Conservation (phyloP, 108 stramenopile species). For the Pseudonitzschia delicatissima region DNA sequence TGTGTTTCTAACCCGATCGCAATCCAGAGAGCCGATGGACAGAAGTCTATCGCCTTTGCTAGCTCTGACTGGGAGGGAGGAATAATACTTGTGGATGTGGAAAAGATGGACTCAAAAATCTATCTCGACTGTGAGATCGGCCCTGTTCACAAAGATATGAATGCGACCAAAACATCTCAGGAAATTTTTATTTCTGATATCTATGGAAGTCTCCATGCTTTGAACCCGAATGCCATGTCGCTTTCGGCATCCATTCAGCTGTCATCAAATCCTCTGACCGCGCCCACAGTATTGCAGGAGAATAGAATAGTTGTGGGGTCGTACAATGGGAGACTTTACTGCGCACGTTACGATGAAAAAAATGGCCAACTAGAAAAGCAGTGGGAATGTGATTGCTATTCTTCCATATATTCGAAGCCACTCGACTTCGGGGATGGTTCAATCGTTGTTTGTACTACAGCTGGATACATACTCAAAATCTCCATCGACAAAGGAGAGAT, state of each 20-base stretch:
- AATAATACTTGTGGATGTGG: slow-evolving; percentile 8
- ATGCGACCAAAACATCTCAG: not conserved
- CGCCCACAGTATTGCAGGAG: slow-evolving; percentile 5
- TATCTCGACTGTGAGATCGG: slow-evolving; percentile 20
- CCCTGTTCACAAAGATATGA: slow-evolving; percentile 27
- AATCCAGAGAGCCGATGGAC: not conserved
- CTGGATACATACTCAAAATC: slow-evolving; percentile 23
- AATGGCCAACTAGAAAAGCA: slow-evolving; percentile 3
- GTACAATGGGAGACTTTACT: slow-evolving; percentile 27
- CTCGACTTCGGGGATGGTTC: not conserved
- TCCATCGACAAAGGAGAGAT: slow-evolving; percentile 3
- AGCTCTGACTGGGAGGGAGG: slow-evolving; percentile 39
- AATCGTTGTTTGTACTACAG: slow-evolving; percentile 19
- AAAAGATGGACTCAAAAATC: not conserved
- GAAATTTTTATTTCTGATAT: slow-evolving; percentile 17
- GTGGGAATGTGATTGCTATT: slow-evolving; percentile 16
- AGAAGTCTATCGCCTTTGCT: slow-evolving; percentile 8
- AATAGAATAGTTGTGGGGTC: slow-evolving; percentile 24
- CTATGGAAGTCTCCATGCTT: slow-evolving; percentile 19
- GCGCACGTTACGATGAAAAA: slow-evolving; percentile 5
- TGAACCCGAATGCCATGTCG: slow-evolving; percentile 2
- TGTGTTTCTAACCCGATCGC: slow-evolving; percentile 3
- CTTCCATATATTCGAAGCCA: slow-evolving; percentile 26
- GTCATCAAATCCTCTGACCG: slow-evolving; percentile 18
- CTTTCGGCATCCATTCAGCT: slow-evolving; percentile 11